Evolutionary conservation across 1,284 basidiomycete species (phyloP), one percentile per base, ranked within the genome.

Genomic region (Apiotrichum veenhuisii): DNA sequence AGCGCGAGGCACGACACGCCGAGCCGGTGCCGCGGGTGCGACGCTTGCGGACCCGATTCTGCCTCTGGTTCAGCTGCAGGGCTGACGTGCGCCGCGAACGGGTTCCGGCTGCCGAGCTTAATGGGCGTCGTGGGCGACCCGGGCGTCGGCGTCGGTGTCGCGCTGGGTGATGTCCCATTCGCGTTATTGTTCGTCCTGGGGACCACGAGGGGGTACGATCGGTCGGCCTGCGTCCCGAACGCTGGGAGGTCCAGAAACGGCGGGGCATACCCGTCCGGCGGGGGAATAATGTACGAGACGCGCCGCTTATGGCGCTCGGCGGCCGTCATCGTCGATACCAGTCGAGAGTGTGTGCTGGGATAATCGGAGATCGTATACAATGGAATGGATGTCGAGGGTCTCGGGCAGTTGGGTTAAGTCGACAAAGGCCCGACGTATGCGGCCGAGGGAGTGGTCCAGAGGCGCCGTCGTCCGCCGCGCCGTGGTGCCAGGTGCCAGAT

Each of bases 221-320:
- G 80, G 26, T 75, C 54, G 85, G 81, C 17, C 82, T 77, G 27
- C 80, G 71, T 52, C 33, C 82, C 85, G 56, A 83, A 77, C 0
- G 85, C 80, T 1, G 91, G 91, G 7, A 95, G 83, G 49, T 82
- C 80, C 22, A 94, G 84, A 18, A 81, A 80, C 17, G 86, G 87
- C 25, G 85, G 82, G 1, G 81, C 33, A 3, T 43, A 52, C 12
- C 83, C 82, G 2, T 79, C 67, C 11, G 90, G 87, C 1, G 87
- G 79, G 1, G 91, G 89, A 44, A 95, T 84, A 59, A 92, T 85
- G 75, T 93, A 95, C 49, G 91, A 91, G 23, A 95, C 84, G 66
- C 91, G 81, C 55, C 79, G 70, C 10, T 76, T 67, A 26, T 65
- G 64, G 33, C 47, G 55, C 42, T 62, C 60, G 61, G 70, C 67